Conservation (phyloP, 2,329 filamentous ascomycete genomes). For the Sordariomycetes sp. region DNA sequence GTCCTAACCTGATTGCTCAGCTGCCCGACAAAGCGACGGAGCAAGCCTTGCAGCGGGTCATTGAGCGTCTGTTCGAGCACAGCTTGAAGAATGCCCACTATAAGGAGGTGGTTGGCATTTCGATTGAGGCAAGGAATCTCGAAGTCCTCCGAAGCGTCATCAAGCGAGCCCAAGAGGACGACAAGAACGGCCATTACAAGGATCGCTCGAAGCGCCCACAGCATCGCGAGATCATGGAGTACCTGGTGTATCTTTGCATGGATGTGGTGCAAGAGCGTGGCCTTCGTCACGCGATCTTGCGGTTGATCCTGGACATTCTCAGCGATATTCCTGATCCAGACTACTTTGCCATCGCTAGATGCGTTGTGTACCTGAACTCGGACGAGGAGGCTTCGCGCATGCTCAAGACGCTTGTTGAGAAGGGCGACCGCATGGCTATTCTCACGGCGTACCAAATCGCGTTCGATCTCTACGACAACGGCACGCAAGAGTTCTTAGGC, state of each 20-base stretch:
- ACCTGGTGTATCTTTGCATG: conserved; percentile 93
- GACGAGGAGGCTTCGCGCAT: conserved; percentile 85
- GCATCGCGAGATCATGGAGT: conserved; percentile 85
- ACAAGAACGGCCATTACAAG: too few relatives aligned
- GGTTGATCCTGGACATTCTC: conserved; percentile 87
- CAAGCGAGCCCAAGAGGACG: conserved; percentile 78
- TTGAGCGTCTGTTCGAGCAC: conserved; percentile 83
- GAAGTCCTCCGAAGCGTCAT: conserved; percentile 82
- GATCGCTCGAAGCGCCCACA: too few relatives aligned
- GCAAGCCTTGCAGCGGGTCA: conserved; percentile 70
- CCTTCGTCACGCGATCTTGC: conserved; percentile 74
- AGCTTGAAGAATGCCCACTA: conserved; percentile 83
- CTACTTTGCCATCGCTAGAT: conserved; percentile 97
- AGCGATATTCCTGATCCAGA: conserved; percentile 88
- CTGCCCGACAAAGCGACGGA: conserved; percentile 63
- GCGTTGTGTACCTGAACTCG: conserved; percentile 90
- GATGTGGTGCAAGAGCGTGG: conserved; percentile 90
- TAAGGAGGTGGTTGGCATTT: conserved; percentile 92
- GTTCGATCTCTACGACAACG: conserved; percentile 97
- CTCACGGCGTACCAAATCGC: conserved; percentile 94
- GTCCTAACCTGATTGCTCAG: conserved; percentile 53
- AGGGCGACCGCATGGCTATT: conserved; percentile 67
- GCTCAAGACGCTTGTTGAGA: conserved; percentile 70
- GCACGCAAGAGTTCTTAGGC: conserved; percentile 89
- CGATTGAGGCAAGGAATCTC: conserved; percentile 87